phyloP scores from a whole-genome alignment of 1,284 basidiomycete genomes.

The Pyrrhoderma lamaoense region DNA sequence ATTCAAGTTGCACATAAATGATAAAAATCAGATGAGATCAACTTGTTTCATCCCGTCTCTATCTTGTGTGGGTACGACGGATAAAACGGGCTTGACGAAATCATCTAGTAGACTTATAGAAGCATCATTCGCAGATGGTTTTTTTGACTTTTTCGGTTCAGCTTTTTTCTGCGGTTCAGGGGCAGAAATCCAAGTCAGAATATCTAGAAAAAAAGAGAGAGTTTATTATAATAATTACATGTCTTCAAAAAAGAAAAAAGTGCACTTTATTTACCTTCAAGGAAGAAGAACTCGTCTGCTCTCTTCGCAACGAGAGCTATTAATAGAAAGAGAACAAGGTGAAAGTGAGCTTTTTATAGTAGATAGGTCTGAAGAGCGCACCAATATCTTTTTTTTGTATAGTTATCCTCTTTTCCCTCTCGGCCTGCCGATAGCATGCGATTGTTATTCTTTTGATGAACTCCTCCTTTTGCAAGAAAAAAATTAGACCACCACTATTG shows the following conservation, averaged over 20 bases:
- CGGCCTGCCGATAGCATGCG: constrained; percentile 53
- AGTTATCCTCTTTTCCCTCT: constrained; percentile 55
- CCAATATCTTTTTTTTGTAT: constrained; percentile 68
- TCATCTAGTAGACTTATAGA: background rate
- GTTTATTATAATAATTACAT: too few species aligned
- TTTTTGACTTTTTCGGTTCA: background rate
- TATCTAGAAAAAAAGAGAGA: too few species aligned
- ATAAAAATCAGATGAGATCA: too few species aligned
- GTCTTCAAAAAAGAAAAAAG: background rate
- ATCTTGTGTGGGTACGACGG: too few species aligned
- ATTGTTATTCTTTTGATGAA: constrained; percentile 62
- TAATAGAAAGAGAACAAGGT: background rate
- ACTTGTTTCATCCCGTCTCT: too few species aligned
- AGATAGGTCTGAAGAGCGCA: constrained; percentile 26
- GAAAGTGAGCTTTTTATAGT: too few species aligned
- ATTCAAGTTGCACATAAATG: too few species aligned
- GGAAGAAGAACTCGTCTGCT: constrained; percentile 66
- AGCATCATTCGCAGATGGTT: background rate
- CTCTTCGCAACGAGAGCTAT: constrained; percentile 54
- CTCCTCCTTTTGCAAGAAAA: constrained; percentile 40
- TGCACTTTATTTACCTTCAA: constrained; percentile 41
- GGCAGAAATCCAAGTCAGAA: too few species aligned
- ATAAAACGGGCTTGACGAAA: background rate
- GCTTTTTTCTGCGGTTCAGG: background rate
- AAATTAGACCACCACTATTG: background rate